Conservation (phyloP, 257 asterid genomes). For the Plantago major region DNA sequence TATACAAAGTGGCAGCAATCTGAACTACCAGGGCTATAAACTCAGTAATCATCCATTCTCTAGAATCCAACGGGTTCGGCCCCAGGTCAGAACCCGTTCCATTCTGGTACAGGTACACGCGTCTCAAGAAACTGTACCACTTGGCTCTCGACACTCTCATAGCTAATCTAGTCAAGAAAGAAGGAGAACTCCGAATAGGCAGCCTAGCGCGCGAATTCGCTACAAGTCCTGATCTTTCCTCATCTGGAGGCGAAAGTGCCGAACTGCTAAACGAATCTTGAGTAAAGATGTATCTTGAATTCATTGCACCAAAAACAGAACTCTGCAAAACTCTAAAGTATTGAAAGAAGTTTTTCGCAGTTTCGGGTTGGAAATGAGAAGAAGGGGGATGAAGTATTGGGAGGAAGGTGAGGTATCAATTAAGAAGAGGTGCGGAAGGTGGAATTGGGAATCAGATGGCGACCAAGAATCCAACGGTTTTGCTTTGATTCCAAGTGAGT, state of each 20-base stretch:
- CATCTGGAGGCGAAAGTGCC: slow-evolving; percentile 29
- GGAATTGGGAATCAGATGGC: slow-evolving; percentile 11
- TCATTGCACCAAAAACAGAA: slow-evolving; percentile 29
- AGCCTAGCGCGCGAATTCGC: slow-evolving; percentile 40
- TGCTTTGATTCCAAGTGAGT: slow-evolving; percentile 18
- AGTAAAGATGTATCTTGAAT: slow-evolving; percentile 41
- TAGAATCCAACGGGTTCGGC: slow-evolving; percentile 77
- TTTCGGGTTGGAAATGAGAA: slow-evolving; percentile 25
- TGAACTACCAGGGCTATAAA: slow-evolving; percentile 49
- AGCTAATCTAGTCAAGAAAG: slow-evolving; percentile 60
- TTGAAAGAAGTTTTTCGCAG: not conserved
- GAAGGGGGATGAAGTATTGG: slow-evolving; percentile 14
- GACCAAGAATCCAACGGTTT: slow-evolving; percentile 18
- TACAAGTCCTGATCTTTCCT: slow-evolving; percentile 38
- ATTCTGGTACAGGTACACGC: slow-evolving; percentile 86
- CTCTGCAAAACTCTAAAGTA: not conserved
- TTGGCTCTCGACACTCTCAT: slow-evolving; percentile 73
- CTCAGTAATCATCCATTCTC: slow-evolving; percentile 72
- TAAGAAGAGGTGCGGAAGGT: slow-evolving; percentile 38
- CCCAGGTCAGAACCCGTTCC: slow-evolving; percentile 77
- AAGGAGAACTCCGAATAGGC: slow-evolving; percentile 26
- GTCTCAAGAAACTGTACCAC: slow-evolving; percentile 65
- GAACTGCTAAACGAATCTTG: slow-evolving; percentile 49
- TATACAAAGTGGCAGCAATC: slow-evolving; percentile 32
- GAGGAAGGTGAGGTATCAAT: slow-evolving; percentile 34